Base-by-base conservation (phyloP, 2,329 filamentous ascomycete genomes). In the Lachnellula subtilissima region DNA sequence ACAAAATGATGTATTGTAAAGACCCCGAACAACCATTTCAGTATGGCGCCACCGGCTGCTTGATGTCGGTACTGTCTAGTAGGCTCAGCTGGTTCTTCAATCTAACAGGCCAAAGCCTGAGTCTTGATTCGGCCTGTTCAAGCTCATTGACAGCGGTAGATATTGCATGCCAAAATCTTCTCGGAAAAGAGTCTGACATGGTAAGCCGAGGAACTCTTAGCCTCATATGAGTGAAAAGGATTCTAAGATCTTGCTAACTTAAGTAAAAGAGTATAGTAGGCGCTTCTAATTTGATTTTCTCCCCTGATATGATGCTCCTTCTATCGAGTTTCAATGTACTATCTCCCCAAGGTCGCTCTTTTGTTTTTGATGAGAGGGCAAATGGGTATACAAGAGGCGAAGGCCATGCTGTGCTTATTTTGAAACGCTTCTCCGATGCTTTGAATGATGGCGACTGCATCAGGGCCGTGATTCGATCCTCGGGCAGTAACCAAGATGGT, bases 311-410 rank as follows among this genome's bases (percentile, higher is more conserved):
- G 14, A 37, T 23, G 11, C 25, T 22, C 4, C n/a, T 19, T 6
- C 28, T 53, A 11, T 37, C 42, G 3, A 48, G 40, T 25, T 19
- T 53, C 72, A 78, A 39, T 23, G 46, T 55, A 15, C 25, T 55
- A 2, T 45, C 37, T 9, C 49, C 28, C 22, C 53, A 54, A 68
- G 73, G 76, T 1, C 65, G 72, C 11, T 80, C 77, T 59, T 78
- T 78, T 53, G 70, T 72, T 2, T 85, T 83, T 60, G 83, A 86
- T 59, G 64, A 73, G n/a, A 73, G 76, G 2, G 85, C 82, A 28
- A 79, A 83, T 56, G 85, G 85, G 1, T 88, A 87, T 62, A 82
- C 78, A 0, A 74, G 83, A 37, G 84, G 82, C 1, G 85, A 88
- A 62, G 85, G 83, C 0, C 73, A 81, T 19, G 80, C 76, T 0